These are phyloP conservation scores for Citrus unshiu DNA, from an alignment of 345 rosid genomes.

Conservation along the genomic window DNA sequence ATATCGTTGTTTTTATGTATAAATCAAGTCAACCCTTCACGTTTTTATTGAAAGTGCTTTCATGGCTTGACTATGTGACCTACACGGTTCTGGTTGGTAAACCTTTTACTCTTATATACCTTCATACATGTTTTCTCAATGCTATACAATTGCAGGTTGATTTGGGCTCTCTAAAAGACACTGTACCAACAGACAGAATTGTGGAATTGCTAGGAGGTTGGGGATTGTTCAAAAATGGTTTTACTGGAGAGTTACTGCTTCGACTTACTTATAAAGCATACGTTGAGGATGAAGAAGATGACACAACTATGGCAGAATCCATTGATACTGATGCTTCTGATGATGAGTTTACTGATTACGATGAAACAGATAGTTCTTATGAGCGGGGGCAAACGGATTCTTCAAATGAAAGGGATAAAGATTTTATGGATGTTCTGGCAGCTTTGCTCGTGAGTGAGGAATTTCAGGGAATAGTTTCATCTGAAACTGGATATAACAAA, in stretches of 20 bases:
- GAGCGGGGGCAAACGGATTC: slow-evolving; percentile 30
- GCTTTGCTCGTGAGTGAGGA: slow-evolving; percentile 94
- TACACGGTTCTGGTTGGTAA: neutral
- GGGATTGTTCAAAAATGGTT: slow-evolving; percentile 69
- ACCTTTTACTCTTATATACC: neutral
- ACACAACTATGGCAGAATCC: slow-evolving; percentile 40
- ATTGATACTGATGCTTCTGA: slow-evolving; percentile 53
- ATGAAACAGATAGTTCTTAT: slow-evolving; percentile 43
- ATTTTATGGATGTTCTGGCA: slow-evolving; percentile 92
- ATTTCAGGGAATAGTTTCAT: slow-evolving; percentile 94
- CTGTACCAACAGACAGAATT: slow-evolving; percentile 87
- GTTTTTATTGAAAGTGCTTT: neutral
- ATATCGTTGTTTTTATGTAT: neutral
- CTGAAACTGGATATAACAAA: slow-evolving; percentile 64
- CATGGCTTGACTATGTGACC: neutral
- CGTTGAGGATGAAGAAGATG: slow-evolving; percentile 98
- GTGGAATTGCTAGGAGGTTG: slow-evolving; percentile 72
- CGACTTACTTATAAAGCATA: slow-evolving; percentile 95
- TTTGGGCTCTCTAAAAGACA: slow-evolving; percentile 76
- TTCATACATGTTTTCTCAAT: slow-evolving; percentile 20
- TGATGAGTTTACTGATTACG: slow-evolving; percentile 71
- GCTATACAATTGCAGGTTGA: slow-evolving; percentile 53
- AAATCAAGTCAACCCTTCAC: neutral
- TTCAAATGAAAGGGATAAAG: slow-evolving; percentile 48
- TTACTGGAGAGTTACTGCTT: slow-evolving; percentile 81